phyloP scores from a whole-genome alignment of 106 monocot genomes.

The Posidonia australis region DNA sequence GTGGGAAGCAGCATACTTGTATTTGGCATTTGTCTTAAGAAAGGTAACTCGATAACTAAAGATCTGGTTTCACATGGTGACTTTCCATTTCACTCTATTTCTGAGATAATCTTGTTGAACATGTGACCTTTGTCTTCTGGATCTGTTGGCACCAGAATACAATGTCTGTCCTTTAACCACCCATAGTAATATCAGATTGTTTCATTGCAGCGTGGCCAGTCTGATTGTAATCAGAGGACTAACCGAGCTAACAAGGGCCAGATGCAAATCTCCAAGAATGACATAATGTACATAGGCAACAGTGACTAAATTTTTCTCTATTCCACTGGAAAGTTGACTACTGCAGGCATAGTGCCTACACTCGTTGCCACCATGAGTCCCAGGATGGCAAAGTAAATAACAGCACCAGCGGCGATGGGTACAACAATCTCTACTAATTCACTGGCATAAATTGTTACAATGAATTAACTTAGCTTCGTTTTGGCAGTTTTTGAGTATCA shows the following conservation, averaged over 20 bases:
- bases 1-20: conserved; percentile 90
- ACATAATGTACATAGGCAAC: conserved; percentile 43
- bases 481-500: too few relatives aligned
- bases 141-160: too few relatives aligned
- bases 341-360: neutral
- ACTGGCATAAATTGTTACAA: too few relatives aligned
- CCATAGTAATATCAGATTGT: too few relatives aligned
- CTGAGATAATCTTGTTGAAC: too few relatives aligned
- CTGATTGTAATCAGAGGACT: conserved; percentile 14
- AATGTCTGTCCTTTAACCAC: too few relatives aligned
- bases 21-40: conserved; percentile 63
- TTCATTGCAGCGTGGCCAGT: conserved; percentile 43
- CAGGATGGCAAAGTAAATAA: too few relatives aligned
- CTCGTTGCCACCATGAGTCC: neutral
- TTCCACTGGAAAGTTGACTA: neutral
- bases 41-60: conserved; percentile 42
- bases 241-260: conserved; percentile 51
- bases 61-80: neutral
- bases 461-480: too few relatives aligned
- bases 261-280: conserved; percentile 41
- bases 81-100: too few relatives aligned
- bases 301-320: neutral
- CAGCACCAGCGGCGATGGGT: too few relatives aligned
- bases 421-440: too few relatives aligned
- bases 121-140: too few relatives aligned